phyloP scores from a whole-genome alignment of 106 monocot genomes.

The Acorus gramineus region DNA sequence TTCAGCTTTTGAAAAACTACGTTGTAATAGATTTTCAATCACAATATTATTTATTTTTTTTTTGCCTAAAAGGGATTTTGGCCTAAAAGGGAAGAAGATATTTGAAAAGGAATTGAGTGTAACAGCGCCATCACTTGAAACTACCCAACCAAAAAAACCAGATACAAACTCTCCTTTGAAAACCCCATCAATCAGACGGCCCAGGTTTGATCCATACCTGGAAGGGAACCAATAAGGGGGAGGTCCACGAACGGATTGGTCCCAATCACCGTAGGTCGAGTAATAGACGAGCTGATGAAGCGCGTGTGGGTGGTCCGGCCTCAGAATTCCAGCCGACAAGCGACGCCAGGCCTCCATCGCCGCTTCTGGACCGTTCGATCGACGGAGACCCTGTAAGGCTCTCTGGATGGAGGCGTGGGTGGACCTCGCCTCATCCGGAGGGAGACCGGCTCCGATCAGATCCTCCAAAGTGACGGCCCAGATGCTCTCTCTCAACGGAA shows the following conservation, averaged over 20 bases:
- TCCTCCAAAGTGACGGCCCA: conserved; percentile 48
- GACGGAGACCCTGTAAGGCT: not conserved
- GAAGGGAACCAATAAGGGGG: conserved; percentile 93
- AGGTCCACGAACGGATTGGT: conserved; percentile 42
- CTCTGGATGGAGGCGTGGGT: conserved; percentile 27
- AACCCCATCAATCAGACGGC: too few species aligned
- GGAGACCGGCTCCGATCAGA: conserved; percentile 35
- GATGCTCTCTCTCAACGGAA: conserved; percentile 15
- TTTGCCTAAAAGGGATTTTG: too few species aligned
- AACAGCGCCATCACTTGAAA: too few species aligned
- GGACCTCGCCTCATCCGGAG: conserved; percentile 20
- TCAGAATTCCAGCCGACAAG: conserved; percentile 31
- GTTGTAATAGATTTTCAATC: too few species aligned
- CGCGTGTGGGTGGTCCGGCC: conserved; percentile 54
- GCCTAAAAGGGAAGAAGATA: too few species aligned
- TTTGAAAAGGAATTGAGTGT: too few species aligned
- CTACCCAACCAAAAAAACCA: too few species aligned
- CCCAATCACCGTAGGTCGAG: conserved; percentile 65
- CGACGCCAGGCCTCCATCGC: conserved; percentile 37
- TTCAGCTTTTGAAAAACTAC: too few species aligned
- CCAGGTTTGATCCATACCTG: conserved; percentile 17
- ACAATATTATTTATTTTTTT: too few species aligned
- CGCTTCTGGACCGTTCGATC: conserved; percentile 12
- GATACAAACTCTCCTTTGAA: too few species aligned
- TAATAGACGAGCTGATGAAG: conserved; percentile 88